Evolutionary conservation across 495 filamentous ascomycete genomes (phyloP).

Genomic region (Neurospora sp.): DNA sequence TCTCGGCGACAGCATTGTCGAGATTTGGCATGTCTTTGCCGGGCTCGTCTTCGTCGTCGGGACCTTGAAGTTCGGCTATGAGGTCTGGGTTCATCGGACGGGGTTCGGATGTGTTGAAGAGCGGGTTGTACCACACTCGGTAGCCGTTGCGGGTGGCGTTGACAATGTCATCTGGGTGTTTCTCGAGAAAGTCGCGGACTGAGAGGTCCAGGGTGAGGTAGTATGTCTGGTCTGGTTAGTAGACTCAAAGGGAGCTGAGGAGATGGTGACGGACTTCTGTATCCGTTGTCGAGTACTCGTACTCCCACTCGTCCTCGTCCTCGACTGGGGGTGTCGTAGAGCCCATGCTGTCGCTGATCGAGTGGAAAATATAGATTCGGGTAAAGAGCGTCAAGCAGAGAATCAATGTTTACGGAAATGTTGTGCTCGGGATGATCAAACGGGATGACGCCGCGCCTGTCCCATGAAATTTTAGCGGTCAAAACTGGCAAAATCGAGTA

Average conservation of each 20-base stretch:
- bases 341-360: background rate
- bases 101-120: slow-evolving; percentile 19
- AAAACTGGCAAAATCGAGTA: slow-evolving; percentile 8
- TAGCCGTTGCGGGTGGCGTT: slow-evolving; percentile 23
- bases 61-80: slow-evolving; percentile 20
- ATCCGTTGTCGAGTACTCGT: slow-evolving; percentile 47
- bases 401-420: background rate
- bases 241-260: background rate
- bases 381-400: too few species aligned
- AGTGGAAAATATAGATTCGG: too few species aligned
- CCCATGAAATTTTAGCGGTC: slow-evolving; percentile 17
- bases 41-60: slow-evolving; percentile 18
- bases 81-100: slow-evolving; percentile 7
- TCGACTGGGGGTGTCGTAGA: slow-evolving; percentile 11
- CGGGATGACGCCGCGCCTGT: background rate
- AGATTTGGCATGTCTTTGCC: slow-evolving; percentile 18
- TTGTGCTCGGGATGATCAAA: background rate
- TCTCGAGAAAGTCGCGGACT: slow-evolving; percentile 34
- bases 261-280: slow-evolving; percentile 31
- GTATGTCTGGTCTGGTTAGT: slow-evolving; percentile 31
- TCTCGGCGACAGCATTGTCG: slow-evolving; percentile 9
- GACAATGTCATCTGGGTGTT: slow-evolving; percentile 19
- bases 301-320: slow-evolving; percentile 45
- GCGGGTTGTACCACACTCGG: slow-evolving; percentile 27
- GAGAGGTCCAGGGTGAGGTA: slow-evolving; percentile 48